Conservation (phyloP, 352 stramenopile species). For the Phytophthora vignae region DNA sequence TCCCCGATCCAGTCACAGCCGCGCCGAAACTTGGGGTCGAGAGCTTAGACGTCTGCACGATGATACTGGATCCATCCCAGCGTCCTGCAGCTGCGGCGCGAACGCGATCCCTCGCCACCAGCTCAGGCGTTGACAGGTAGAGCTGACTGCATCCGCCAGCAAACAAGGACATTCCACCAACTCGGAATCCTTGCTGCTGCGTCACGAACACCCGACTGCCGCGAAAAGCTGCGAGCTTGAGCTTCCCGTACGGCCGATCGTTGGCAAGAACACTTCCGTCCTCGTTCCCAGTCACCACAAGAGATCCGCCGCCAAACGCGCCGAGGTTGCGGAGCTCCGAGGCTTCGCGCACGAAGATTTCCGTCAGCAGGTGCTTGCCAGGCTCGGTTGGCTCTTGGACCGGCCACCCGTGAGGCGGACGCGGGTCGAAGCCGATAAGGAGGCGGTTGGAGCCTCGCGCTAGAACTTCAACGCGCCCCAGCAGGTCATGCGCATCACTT, state of each 20-base stretch:
- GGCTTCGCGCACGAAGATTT: conserved; percentile 36
- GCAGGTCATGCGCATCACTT: conserved; percentile 22
- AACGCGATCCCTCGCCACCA: conserved; percentile 22
- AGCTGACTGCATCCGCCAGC: conserved; percentile 13
- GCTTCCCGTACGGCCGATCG: conserved; percentile 21
- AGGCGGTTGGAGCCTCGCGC: conserved; percentile 24
- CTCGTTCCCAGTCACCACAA: conserved; percentile 22
- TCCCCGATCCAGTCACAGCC: conserved; percentile 16
- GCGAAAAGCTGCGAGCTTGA: conserved; percentile 29
- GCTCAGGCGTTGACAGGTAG: conserved; percentile 20
- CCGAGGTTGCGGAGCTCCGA: conserved; percentile 27
- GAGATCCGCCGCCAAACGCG: conserved; percentile 22
- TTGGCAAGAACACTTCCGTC: conserved; percentile 19
- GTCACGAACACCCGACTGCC: conserved; percentile 25
- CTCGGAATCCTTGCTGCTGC: conserved; percentile 14
- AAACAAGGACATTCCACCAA: conserved; percentile 16
- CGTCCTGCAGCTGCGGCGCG: conserved; percentile 19
- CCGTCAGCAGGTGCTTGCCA: conserved; percentile 31
- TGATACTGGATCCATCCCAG: conserved; percentile 22
- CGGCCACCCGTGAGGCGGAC: conserved; percentile 26
- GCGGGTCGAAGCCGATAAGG: conserved; percentile 30
- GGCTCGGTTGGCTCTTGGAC: conserved; percentile 15
- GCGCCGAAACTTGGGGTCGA: conserved; percentile 25
- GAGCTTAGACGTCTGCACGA: conserved; percentile 22
- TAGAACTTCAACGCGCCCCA: conserved; percentile 28